phyloP scores from a whole-genome alignment of 345 rosid genomes.

The Nephelium lappaceum region DNA sequence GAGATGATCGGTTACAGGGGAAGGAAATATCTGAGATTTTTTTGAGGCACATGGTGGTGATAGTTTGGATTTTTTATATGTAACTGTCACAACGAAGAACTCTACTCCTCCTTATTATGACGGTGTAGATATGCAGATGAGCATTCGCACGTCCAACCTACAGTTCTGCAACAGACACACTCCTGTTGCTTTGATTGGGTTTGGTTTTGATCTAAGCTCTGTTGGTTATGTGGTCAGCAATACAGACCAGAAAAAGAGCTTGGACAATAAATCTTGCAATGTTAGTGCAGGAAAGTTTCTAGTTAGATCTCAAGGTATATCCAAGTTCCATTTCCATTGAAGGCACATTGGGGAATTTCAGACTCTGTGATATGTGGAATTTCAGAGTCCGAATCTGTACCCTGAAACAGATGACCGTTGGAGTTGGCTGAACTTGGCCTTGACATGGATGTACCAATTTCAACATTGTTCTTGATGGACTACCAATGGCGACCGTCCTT shows the following conservation, averaged over 20 bases:
- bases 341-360: slow-evolving; percentile 93
- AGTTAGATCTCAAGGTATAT: slow-evolving; percentile 88
- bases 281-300: slow-evolving; percentile 93
- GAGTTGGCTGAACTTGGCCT: slow-evolving; percentile 78
- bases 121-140: slow-evolving; percentile 95
- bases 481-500: slow-evolving; percentile 89
- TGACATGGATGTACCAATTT: slow-evolving; percentile 62
- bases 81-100: slow-evolving; percentile 69
- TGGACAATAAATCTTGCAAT: slow-evolving; percentile 72
- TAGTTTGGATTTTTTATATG: slow-evolving; percentile 78
- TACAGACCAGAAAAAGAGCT: slow-evolving; percentile 33
- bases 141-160: slow-evolving; percentile 90
- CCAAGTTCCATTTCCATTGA: slow-evolving; percentile 89
- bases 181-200: slow-evolving; percentile 90
- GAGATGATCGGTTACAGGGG: slow-evolving; percentile 51
- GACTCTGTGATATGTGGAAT: slow-evolving; percentile 90
- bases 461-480: slow-evolving; percentile 96
- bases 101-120: slow-evolving; percentile 82
- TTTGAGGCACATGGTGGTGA: slow-evolving; percentile 85
- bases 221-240: slow-evolving; percentile 36
- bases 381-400: too few relatives aligned
- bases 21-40: slow-evolving; percentile 63
- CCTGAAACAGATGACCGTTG: slow-evolving; percentile 71
- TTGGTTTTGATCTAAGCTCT: slow-evolving; percentile 78
- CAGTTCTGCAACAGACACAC: slow-evolving; percentile 96